phyloP scores from a whole-genome alignment of 129 eudicot genomes.

The sunflower (Helianthus annuus) region DNA sequence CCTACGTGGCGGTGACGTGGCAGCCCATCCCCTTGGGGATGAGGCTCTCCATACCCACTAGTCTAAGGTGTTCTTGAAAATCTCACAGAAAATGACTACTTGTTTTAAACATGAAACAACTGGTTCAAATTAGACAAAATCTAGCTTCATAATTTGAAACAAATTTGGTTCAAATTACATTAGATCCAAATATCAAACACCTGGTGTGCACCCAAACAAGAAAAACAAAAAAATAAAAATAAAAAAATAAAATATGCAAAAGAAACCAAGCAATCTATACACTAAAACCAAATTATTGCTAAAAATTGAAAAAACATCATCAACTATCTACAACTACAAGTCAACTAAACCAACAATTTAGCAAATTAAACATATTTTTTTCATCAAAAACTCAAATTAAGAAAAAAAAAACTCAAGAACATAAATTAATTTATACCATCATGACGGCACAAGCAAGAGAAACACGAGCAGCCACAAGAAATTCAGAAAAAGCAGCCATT shows the following conservation, averaged over 20 bases:
- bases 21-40: too few relatives aligned
- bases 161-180: constrained; percentile 9
- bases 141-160: not conserved
- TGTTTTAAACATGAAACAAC: constrained; percentile 5
- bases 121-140: not conserved
- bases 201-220: constrained; percentile 11
- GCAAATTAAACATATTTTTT: constrained; percentile 3
- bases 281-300: not conserved
- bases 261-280: not conserved
- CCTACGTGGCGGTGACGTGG: too few relatives aligned
- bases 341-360: constrained; percentile 16
- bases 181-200: constrained; percentile 20
- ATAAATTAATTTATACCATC: constrained; percentile 41
- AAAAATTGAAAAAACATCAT: not conserved
- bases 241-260: not conserved
- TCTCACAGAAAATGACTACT: not conserved
- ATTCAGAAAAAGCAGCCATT: constrained; percentile 36
- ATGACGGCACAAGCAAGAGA: constrained; percentile 55
- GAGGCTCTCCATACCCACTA: too few relatives aligned
- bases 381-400: not conserved
- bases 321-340: not conserved
- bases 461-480: constrained; percentile 67
- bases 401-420: not conserved
- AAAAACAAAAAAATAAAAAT: too few relatives aligned
- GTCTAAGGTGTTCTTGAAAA: not conserved